Evolutionary conservation across 1,284 basidiomycete genomes (phyloP).

Genomic region (Cryptococcus neoformans): DNA sequence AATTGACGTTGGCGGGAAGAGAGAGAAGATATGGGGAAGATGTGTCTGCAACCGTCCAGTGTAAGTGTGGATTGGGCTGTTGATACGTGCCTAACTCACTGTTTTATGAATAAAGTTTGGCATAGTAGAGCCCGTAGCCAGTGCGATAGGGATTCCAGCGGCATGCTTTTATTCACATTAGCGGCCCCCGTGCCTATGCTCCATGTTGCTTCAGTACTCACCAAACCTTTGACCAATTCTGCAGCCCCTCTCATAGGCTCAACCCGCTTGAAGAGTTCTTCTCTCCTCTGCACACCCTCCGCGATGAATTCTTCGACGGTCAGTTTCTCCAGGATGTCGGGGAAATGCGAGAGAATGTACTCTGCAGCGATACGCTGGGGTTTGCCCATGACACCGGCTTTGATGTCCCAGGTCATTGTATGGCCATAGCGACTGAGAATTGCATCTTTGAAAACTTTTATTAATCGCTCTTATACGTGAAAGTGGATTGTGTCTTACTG

Average conservation of each 20-base stretch:
- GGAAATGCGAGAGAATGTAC: slow-evolving; percentile 42
- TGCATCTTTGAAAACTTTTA: slow-evolving; percentile 22
- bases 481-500: slow-evolving; percentile 15
- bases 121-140: slow-evolving; percentile 47
- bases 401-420: slow-evolving; percentile 49
- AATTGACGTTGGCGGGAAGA: slow-evolving; percentile 42
- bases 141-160: slow-evolving; percentile 45
- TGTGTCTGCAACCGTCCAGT: slow-evolving; percentile 28
- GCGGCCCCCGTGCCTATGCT: not conserved
- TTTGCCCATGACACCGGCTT: slow-evolving; percentile 50
- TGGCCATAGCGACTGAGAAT: slow-evolving; percentile 46
- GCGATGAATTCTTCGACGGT: slow-evolving; percentile 44
- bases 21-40: slow-evolving; percentile 45
- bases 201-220: slow-evolving; percentile 13
- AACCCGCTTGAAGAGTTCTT: slow-evolving; percentile 42
- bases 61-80: not conserved
- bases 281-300: slow-evolving; percentile 41
- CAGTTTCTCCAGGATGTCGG: slow-evolving; percentile 40
- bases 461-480: not conserved
- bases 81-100: not conserved
- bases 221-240: slow-evolving; percentile 41
- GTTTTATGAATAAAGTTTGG: slow-evolving; percentile 1
- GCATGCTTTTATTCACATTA: slow-evolving; percentile 24
- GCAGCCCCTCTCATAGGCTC: slow-evolving; percentile 47
- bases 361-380: slow-evolving; percentile 36